A percentile compares a stretch with the other conserved stretches of the same genome.
These are phyloP conservation scores for Casuarina cunninghamiana DNA, from an alignment of 306 rosid species.

Conservation along the genomic window DNA sequence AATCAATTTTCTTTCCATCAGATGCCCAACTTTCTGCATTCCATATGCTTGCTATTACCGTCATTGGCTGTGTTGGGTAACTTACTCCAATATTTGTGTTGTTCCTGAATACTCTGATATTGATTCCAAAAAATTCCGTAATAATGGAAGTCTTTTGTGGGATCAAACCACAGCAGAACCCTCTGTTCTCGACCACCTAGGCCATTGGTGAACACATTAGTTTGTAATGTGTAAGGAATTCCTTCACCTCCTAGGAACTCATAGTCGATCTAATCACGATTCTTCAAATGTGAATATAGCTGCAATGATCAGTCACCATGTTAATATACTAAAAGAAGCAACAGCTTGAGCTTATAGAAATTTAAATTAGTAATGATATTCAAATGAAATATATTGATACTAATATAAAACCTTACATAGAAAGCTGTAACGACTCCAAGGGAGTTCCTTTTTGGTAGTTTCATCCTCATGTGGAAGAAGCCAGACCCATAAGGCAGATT, in stretches of 20 bases:
- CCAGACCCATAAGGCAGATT: constrained; percentile 48
- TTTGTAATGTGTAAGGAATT: constrained; percentile 3
- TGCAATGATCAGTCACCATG: background rate
- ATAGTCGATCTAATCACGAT: constrained; percentile 28
- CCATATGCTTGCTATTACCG: constrained; percentile 30
- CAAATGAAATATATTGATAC: no score
- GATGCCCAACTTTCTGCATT: constrained; percentile 34
- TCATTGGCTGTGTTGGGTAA: constrained; percentile 26
- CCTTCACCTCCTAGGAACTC: constrained; percentile 25
- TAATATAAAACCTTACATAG: constrained; percentile 23
- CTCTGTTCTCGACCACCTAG: constrained; percentile 25
- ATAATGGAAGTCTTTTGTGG: constrained; percentile 22
- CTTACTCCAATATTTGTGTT: background rate
- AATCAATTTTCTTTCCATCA: constrained; percentile 9
- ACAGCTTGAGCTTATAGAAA: no score
- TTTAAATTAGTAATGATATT: no score
- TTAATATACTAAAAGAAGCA: no score
- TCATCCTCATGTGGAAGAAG: constrained; percentile 42
- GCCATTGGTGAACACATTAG: constrained; percentile 25
- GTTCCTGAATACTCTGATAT: constrained; percentile 27
- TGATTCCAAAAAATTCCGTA: constrained; percentile 35
- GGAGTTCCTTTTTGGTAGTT: constrained; percentile 39
- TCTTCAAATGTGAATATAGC: constrained; percentile 4
- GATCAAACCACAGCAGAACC: constrained; percentile 32
- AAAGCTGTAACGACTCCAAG: constrained; percentile 41